Conservation (phyloP, 257 asterid species). For the Paraleonurus japonicus region DNA sequence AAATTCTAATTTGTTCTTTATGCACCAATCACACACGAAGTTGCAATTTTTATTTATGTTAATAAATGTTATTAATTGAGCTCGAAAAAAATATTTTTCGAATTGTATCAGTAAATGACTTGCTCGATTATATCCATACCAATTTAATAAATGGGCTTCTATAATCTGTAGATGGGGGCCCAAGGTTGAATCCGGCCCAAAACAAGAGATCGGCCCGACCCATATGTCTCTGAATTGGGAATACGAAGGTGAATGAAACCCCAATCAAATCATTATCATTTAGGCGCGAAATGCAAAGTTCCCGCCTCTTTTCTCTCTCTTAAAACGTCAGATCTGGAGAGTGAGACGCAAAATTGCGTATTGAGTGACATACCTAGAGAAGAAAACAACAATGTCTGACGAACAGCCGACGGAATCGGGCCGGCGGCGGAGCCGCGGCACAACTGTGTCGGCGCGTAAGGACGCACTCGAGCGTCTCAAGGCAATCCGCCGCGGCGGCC, state of each 20-base stretch:
- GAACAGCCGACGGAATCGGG: slow-evolving; percentile 58
- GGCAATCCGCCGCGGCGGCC: slow-evolving; percentile 64
- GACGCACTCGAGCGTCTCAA: slow-evolving; percentile 72
- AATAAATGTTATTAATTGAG: no score
- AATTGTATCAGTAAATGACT: no score
- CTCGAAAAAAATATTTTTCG: no score
- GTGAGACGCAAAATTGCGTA: background rate
- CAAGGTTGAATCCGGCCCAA: background rate
- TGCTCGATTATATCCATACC: no score
- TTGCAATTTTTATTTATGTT: no score
- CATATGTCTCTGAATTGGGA: background rate
- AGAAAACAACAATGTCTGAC: slow-evolving; percentile 49
- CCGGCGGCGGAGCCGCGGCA: slow-evolving; percentile 59
- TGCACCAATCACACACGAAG: no score
- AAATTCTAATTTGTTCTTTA: no score
- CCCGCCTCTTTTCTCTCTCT: background rate
- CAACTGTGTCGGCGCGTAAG: slow-evolving; percentile 50
- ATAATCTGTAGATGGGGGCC: background rate
- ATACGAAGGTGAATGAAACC: background rate
- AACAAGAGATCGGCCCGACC: background rate
- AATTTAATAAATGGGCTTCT: no score
- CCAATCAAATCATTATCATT: background rate
- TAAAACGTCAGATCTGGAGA: slow-evolving; percentile 22
- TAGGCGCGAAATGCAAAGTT: slow-evolving; percentile 35
- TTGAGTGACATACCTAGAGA: background rate